Evolutionary conservation across 1,284 basidiomycete genomes (phyloP).

Genomic region (Meira nashicola): DNA sequence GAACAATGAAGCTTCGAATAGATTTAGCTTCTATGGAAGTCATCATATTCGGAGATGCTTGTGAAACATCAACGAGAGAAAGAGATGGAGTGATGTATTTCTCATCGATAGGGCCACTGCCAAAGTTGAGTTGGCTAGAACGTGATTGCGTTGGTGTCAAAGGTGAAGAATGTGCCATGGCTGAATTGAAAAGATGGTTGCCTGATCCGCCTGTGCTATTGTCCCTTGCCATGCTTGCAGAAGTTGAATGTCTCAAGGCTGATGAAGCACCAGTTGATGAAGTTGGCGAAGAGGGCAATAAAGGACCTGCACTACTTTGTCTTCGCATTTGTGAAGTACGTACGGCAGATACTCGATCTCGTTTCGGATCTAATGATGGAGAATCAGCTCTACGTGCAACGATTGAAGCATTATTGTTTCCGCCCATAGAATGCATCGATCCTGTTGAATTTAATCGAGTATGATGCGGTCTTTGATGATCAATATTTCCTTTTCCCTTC

Average conservation of each 20-base stretch:
- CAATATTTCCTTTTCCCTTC: conserved; percentile 17
- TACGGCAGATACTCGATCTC: background rate
- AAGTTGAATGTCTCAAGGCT: background rate
- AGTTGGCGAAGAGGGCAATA: background rate
- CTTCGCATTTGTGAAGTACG: conserved; percentile 3
- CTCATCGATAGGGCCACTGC: background rate
- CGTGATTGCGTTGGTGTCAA: background rate
- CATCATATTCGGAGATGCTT: conserved; percentile 29
- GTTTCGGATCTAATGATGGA: background rate
- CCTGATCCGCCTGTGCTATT: background rate
- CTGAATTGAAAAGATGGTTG: background rate
- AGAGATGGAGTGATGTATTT: too few relatives aligned
- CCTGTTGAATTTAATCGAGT: too few relatives aligned
- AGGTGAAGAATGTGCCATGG: background rate
- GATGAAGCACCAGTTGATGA: background rate
- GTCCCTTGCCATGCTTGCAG: background rate
- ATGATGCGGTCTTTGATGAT: conserved; percentile 10
- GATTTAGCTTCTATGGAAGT: conserved; percentile 27
- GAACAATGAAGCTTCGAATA: conserved; percentile 23
- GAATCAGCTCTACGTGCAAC: too few relatives aligned
- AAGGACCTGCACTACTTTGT: conserved; percentile 6
- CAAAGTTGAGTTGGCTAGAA: background rate
- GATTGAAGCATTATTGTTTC: too few relatives aligned
- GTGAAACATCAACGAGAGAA: background rate
- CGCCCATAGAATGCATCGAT: too few relatives aligned